phyloP scores from a whole-genome alignment of 2,329 filamentous ascomycete species.

The Biscogniauxia sp. region DNA sequence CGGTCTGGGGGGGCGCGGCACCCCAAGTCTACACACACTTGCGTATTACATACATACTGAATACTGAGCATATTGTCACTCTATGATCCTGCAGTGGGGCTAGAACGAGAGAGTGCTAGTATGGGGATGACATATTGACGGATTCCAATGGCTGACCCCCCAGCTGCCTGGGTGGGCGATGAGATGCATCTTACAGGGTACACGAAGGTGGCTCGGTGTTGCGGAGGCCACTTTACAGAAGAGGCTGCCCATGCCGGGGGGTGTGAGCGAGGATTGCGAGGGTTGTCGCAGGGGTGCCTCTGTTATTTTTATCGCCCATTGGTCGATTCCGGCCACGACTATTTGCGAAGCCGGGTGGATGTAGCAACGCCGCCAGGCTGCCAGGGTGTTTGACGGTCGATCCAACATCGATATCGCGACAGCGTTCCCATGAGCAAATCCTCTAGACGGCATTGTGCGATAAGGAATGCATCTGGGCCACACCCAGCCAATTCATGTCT shows the following conservation, averaged over 20 bases:
- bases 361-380: conserved; percentile 8
- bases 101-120: conserved; percentile 10
- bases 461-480: neutral
- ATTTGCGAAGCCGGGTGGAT: conserved; percentile 10
- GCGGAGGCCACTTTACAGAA: conserved; percentile 20
- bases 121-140: conserved; percentile 24
- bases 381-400: neutral
- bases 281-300: conserved; percentile 10
- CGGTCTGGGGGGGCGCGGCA: conserved; percentile 1
- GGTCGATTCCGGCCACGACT: conserved; percentile 20
- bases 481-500: neutral
- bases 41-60: conserved; percentile 1
- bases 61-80: conserved; percentile 25
- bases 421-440: neutral
- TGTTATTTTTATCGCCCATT: conserved; percentile 27
- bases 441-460: neutral
- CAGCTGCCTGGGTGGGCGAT: neutral
- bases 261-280: conserved; percentile 19
- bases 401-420: neutral
- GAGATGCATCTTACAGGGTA: conserved; percentile 12
- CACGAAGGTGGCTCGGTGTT: conserved; percentile 22
- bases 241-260: conserved; percentile 8
- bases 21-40: neutral
- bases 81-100: conserved; percentile 15
- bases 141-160: conserved; percentile 10